Conservation (phyloP, 768 basidiomycete species). For the Boletus pseudo-olivaceus region DNA sequence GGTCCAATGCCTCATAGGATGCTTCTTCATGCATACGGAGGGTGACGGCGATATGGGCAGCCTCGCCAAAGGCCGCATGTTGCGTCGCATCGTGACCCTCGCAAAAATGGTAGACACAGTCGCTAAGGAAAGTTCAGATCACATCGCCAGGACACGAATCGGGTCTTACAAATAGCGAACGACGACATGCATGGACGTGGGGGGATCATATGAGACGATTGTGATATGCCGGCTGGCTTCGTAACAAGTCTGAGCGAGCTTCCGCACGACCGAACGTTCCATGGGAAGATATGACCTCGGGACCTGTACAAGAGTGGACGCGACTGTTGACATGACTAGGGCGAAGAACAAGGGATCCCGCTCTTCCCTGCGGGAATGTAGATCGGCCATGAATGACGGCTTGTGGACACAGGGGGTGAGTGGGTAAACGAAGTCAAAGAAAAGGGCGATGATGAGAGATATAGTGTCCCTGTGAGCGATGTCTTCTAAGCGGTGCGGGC, state of each 20-base stretch:
- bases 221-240: slow-evolving; percentile 81
- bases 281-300: slow-evolving; percentile 86
- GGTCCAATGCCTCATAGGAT: slow-evolving; percentile 77
- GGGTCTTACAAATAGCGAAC: slow-evolving; percentile 80
- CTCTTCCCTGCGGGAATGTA: slow-evolving; percentile 76
- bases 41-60: slow-evolving; percentile 77
- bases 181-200: slow-evolving; percentile 79
- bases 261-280: slow-evolving; percentile 80
- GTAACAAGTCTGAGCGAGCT: slow-evolving; percentile 75
- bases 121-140: slow-evolving; percentile 40
- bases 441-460: slow-evolving; percentile 77
- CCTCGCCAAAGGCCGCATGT: slow-evolving; percentile 85
- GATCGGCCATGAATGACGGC: slow-evolving; percentile 88
- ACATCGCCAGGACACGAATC: neutral
- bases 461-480: slow-evolving; percentile 81
- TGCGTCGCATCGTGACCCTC: slow-evolving; percentile 85
- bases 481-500: slow-evolving; percentile 75
- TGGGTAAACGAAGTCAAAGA: slow-evolving; percentile 92
- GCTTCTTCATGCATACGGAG: slow-evolving; percentile 85
- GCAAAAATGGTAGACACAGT: slow-evolving; percentile 84
- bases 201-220: slow-evolving; percentile 78
- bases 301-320: slow-evolving; percentile 84
- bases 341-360: slow-evolving; percentile 88
- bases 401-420: slow-evolving; percentile 90
- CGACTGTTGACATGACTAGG: slow-evolving; percentile 84